These are phyloP conservation scores for Kuraishia piskuri DNA, from an alignment of 805 yeast species.

Conservation along the genomic window DNA sequence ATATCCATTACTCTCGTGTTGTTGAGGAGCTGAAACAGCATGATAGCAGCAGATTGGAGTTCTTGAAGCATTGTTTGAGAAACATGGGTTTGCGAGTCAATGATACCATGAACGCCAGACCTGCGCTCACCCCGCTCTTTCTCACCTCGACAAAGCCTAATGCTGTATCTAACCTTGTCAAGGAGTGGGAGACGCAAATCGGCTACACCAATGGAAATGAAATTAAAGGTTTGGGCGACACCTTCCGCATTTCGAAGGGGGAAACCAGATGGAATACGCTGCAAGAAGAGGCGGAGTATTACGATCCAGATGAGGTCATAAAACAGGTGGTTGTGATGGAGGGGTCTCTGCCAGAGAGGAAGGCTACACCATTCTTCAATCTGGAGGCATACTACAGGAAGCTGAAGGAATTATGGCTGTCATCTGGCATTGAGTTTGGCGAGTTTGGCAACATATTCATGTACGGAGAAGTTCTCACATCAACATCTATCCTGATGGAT, in stretches of 20 bases:
- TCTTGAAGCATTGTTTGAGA: conserved; percentile 46
- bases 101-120: conserved; percentile 38
- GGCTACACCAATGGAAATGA: conserved; percentile 31
- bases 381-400: conserved; percentile 42
- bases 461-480: conserved; percentile 85
- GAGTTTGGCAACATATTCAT: conserved; percentile 55
- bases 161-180: conserved; percentile 23
- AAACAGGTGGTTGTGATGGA: conserved; percentile 47
- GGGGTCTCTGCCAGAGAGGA: conserved; percentile 34
- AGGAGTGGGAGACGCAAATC: conserved; percentile 19
- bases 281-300: conserved; percentile 23
- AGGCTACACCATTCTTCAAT: conserved; percentile 67
- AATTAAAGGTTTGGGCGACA: conserved; percentile 46
- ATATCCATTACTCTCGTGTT: conserved; percentile 23
- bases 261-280: conserved; percentile 15
- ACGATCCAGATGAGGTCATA: conserved; percentile 46
- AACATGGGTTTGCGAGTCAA: conserved; percentile 68
- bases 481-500: conserved; percentile 76
- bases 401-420: conserved; percentile 26
- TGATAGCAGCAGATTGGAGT: conserved; percentile 42
- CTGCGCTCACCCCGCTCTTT: conserved; percentile 61
- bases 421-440: conserved; percentile 18
- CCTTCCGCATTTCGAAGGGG: conserved; percentile 39
- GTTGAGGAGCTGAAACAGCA: conserved; percentile 30
- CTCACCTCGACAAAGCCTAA: conserved; percentile 33